A percentile compares a stretch with the other conserved stretches of the same genome.
These are phyloP conservation scores for Alternaria sp. DNA, from an alignment of 2,329 filamentous ascomycete genomes.

Conservation along the genomic window DNA sequence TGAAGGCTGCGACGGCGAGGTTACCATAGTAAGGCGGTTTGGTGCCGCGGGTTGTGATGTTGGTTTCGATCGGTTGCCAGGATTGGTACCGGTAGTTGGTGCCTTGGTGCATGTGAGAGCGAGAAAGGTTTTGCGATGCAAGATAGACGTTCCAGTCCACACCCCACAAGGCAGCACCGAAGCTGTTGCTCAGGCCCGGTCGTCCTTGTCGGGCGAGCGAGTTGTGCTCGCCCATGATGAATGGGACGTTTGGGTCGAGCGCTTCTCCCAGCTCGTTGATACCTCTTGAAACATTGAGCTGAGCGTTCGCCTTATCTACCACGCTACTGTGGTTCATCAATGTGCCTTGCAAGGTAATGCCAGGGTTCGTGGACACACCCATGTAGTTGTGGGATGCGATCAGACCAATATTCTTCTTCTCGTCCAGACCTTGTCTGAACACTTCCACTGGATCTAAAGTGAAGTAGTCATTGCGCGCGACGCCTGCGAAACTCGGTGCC, in stretches of 20 bases:
- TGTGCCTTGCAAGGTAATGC: conserved; percentile 69
- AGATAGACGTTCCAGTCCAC: conserved; percentile 68
- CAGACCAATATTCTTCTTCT: conserved; percentile 56
- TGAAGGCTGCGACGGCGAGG: conserved; percentile 64
- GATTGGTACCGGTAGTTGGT: conserved; percentile 65
- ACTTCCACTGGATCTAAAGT: conserved; percentile 1
- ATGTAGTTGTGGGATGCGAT: conserved; percentile 71
- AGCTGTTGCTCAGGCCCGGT: conserved; percentile 69
- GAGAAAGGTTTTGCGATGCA: conserved; percentile 63
- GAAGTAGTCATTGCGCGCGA: background rate
- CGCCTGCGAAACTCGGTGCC: conserved; percentile 12
- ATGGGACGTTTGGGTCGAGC: conserved; percentile 53
- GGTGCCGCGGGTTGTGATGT: conserved; percentile 61
- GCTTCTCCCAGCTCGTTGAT: conserved; percentile 56
- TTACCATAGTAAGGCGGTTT: conserved; percentile 71
- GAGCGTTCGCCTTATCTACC: conserved; percentile 25
- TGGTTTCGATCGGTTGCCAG: conserved; percentile 67
- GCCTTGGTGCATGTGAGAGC: conserved; percentile 72
- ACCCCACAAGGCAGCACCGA: conserved; percentile 72
- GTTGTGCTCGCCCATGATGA: conserved; percentile 69
- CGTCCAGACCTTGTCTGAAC: background rate
- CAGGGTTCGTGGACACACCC: conserved; percentile 63
- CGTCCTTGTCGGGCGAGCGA: conserved; percentile 69
- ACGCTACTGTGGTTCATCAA: conserved; percentile 70
- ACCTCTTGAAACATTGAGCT: conserved; percentile 55